Evolutionary conservation across 257 asterid genomes (phyloP), one percentile per base, ranked within the genome.

Genomic region (Nicotiana sylvestris): DNA sequence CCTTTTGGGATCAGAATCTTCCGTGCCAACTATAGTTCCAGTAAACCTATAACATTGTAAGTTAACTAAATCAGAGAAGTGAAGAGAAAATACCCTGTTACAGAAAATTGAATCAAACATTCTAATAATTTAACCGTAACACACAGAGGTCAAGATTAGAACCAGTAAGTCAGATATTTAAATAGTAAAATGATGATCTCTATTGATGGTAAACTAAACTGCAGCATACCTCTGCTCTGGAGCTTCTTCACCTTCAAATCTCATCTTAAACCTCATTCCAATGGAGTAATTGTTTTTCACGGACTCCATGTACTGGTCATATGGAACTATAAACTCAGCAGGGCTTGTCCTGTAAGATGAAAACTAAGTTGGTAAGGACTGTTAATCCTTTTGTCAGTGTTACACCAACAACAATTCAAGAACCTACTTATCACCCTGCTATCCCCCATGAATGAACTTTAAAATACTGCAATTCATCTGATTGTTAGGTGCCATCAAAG

Each of bases 201-300:
- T 70, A 55, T 64, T 27, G 58, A 84, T 25, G 65, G 80, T 39
- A 77, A 76, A 77, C 6, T 51, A 77, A 81, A 81, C 16, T 55
- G 57, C 57, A 66, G 61, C 65, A 76, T 87, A 95, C 99, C 99
- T 92, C 90, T 94, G 99, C 87, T 96, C 99, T 43, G 98, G 99
- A 74, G 99, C 94, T 89, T 96, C 99, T 90, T 96, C 99, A 80
- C 99, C 99, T 94, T 96, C 99, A 11, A 96, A 96, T 86, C 97
- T 89, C 99, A 96, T 96, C 85, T 93, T 96, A 69, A 96, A 96
- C 90, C 99, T 88, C 99, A 93, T 96, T 67, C 98, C 99, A 74
- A 96, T 92, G 0, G 99, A 88, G 80, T 93, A 96, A 84, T 86
- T 92, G 84, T 87, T 91, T 85, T 92, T 94, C 35, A 88, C 82